Base-by-base conservation (phyloP, 768 basidiomycete species). In the Termitomyces sp. region DNA sequence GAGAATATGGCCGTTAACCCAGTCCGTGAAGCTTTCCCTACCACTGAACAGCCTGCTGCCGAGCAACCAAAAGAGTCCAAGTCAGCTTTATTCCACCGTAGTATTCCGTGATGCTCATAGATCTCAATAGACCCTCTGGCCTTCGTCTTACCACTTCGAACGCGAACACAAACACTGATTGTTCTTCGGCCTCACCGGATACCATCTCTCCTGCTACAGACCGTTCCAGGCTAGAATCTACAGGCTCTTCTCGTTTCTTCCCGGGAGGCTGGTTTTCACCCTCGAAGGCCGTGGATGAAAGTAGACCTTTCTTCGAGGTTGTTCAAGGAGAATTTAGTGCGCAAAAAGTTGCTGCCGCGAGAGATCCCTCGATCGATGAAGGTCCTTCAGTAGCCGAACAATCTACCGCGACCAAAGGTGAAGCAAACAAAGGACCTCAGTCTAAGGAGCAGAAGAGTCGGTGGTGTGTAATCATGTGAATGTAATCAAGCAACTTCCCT, bases 181-280 rank as follows among this genome's bases (percentile, higher is more conserved):
- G 4, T 26, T 56, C 36, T 50, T 50, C 42, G 56, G 13, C 53
- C 26, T 62, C 59, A 16, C 52, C 61, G 49, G 52, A 59, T 26
- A 36, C 55, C 50, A 44, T 63, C 56, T 49, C 64, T 28, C 62
- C 70, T 26, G 57, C 60, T 15, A 48, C 67, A 20, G 51, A 65
- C 55, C 79, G 81, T 48, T 69, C 70, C 15, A 70, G 81, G 50
- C 71, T 77, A n/a, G 80, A 81, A 64, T 82, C 82, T 10, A 78
- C 80, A 0, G 71, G 81, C 3, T 83, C 83, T n/a, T 82, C 81
- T 13, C 73, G 78, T 48, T 77, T 79, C 69, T 81, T 83, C 76
- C 81, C 81, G 9, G 83, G 83, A 34, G 80, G 77, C 1, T 83
- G 82, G 82, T 76, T 76, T 59, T 73, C 74, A 10, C 61, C 69